Evolutionary conservation across 345 rosid genomes (phyloP).

Genomic region (Pistacia vera): DNA sequence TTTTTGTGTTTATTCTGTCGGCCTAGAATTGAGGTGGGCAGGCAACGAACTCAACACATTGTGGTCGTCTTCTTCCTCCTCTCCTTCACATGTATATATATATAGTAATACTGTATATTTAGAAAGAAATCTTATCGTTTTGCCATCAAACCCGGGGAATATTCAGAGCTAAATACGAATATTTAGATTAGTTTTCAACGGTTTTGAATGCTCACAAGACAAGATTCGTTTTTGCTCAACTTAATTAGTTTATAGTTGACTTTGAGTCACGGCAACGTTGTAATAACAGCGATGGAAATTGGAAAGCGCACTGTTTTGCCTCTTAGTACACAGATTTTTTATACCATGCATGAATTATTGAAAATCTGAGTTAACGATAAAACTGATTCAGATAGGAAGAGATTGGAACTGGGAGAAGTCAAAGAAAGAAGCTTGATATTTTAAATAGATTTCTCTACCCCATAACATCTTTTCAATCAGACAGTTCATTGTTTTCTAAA

Average conservation of each 20-base stretch:
- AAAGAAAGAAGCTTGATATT: neutral
- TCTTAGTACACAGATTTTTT: too few species aligned
- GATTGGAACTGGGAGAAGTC: neutral
- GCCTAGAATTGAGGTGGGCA: neutral
- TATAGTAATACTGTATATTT: neutral
- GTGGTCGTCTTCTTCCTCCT: too few species aligned
- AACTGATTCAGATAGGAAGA: too few species aligned
- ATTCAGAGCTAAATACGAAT: slow-evolving; percentile 19
- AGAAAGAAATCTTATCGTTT: neutral
- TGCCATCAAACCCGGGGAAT: slow-evolving; percentile 23
- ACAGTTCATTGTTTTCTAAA: too few species aligned
- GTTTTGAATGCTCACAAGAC: neutral
- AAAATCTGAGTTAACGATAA: too few species aligned
- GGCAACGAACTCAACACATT: neutral
- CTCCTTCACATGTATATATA: neutral
- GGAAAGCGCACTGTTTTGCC: neutral
- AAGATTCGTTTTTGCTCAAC: neutral
- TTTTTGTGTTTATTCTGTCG: slow-evolving; percentile 3
- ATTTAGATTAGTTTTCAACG: slow-evolving; percentile 10
- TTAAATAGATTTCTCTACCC: too few species aligned
- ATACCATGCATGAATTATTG: too few species aligned
- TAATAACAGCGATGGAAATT: neutral
- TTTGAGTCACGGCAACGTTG: neutral
- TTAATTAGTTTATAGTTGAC: neutral
- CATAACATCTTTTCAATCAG: too few species aligned